Conservation (phyloP, 2,329 filamentous ascomycete species). For the Fusarium xyrophilum region DNA sequence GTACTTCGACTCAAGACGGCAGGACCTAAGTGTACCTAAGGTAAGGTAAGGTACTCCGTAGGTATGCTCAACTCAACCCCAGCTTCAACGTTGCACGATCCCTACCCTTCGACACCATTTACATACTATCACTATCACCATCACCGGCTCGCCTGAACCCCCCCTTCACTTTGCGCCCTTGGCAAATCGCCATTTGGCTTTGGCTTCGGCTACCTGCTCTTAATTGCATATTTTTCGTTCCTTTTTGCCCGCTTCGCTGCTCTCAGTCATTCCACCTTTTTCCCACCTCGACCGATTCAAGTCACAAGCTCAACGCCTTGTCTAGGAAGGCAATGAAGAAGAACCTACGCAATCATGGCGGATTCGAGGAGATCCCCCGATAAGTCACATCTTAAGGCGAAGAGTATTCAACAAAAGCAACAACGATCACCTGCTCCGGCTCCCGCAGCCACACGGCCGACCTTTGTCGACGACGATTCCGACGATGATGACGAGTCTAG, state of each 20-base stretch:
- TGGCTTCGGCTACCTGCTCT: not conserved
- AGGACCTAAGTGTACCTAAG: not conserved
- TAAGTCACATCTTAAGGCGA: conserved; percentile 46
- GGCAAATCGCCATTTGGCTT: conserved; percentile 23
- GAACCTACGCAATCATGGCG: conserved; percentile 50
- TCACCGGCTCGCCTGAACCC: conserved; percentile 11
- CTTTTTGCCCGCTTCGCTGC: not conserved
- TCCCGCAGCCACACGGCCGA: conserved; percentile 39
- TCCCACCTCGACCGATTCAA: conserved; percentile 20
- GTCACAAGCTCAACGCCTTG: conserved; percentile 8
- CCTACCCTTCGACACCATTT: conserved; percentile 28
- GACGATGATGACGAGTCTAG: conserved; percentile 47
- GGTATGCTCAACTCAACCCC: conserved; percentile 1
- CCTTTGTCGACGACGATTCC: conserved; percentile 48
- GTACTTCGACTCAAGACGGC: conserved; percentile 9
- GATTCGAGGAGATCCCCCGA: conserved; percentile 48
- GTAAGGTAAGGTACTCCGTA: not conserved
- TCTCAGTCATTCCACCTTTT: not conserved
- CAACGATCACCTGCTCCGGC: conserved; percentile 47
- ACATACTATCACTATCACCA: conserved; percentile 8
- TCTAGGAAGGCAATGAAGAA: conserved; percentile 45
- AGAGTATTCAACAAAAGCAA: conserved; percentile 56
- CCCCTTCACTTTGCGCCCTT: conserved; percentile 10
- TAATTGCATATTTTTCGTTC: not conserved
- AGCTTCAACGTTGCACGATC: conserved; percentile 31